These are phyloP conservation scores for Colletotrichum somersetense DNA, from an alignment of 2,329 filamentous ascomycete species.

Conservation along the genomic window DNA sequence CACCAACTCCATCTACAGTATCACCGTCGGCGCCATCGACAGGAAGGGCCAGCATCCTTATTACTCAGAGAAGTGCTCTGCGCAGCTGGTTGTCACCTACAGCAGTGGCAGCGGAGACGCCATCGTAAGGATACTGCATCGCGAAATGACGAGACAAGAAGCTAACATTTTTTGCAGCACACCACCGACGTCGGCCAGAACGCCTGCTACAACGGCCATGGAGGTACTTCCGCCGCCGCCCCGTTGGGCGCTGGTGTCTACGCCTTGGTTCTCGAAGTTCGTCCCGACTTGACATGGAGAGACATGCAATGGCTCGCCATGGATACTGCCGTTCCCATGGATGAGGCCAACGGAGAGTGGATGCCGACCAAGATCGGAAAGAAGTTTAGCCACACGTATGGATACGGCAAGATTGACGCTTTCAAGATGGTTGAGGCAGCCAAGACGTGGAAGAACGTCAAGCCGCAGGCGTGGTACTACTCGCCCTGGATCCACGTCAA, in stretches of 20 bases:
- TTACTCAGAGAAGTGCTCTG: conserved; percentile 96
- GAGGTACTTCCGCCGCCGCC: conserved; percentile 94
- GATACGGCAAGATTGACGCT: conserved; percentile 94
- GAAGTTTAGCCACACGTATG: conserved; percentile 93
- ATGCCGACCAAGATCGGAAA: conserved; percentile 84
- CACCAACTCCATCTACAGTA: conserved; percentile 99
- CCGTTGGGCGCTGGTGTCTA: conserved; percentile 93
- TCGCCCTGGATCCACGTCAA: conserved; percentile 95
- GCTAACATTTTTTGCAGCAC: conserved; percentile 65
- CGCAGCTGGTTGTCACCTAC: conserved; percentile 95
- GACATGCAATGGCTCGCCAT: conserved; percentile 94
- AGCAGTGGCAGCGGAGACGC: conserved; percentile 90
- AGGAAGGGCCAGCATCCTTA: conserved; percentile 89
- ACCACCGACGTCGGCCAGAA: conserved; percentile 94
- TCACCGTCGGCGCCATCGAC: conserved; percentile 94
- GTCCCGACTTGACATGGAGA: conserved; percentile 91
- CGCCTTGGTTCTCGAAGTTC: conserved; percentile 85
- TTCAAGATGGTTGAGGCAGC: conserved; percentile 87
- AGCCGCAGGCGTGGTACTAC: conserved; percentile 94
- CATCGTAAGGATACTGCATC: conserved; percentile 68
- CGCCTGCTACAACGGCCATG: conserved; percentile 84
- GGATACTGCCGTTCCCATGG: conserved; percentile 84
- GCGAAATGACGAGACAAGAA: neutral
- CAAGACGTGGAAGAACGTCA: conserved; percentile 87
- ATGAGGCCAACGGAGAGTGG: conserved; percentile 79